These are phyloP conservation scores for Salix dunnii DNA, from an alignment of 345 rosid genomes.

Conservation along the genomic window DNA sequence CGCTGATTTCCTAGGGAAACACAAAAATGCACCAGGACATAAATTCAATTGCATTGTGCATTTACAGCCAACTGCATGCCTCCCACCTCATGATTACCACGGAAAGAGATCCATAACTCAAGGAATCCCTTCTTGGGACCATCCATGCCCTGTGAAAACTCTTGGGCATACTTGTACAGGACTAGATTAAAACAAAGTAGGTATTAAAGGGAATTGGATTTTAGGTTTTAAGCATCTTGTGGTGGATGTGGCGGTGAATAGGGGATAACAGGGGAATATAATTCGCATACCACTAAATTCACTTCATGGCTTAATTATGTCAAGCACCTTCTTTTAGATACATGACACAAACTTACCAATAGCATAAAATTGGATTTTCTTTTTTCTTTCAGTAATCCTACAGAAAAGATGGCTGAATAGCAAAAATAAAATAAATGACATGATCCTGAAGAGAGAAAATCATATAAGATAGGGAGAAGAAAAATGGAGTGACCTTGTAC, in stretches of 20 bases:
- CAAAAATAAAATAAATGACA: not conserved
- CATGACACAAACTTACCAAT: not conserved
- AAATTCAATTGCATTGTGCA: not conserved
- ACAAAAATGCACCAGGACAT: not conserved
- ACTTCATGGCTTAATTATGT: not conserved
- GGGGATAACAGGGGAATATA: not conserved
- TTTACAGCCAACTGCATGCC: not conserved
- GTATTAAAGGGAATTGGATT: not conserved
- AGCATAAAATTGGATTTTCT: not conserved
- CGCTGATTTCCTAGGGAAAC: not conserved
- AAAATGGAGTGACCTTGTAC: slow-evolving; percentile 62
- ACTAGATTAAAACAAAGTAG: not conserved
- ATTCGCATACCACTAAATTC: not conserved
- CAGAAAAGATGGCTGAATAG: not conserved
- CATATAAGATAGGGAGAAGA: not conserved
- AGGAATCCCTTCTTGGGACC: not conserved
- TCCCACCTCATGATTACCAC: not conserved
- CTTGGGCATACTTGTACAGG: not conserved
- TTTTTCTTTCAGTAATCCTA: not conserved
- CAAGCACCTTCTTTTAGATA: not conserved
- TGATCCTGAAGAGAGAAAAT: not conserved
- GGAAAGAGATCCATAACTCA: not conserved
- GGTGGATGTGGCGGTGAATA: not conserved
- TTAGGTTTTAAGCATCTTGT: not conserved
- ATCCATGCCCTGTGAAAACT: not conserved